Percentiles rank a stretch among this genome's conserved stretches.
These are phyloP conservation scores for Lipomyces anomalus DNA, from an alignment of 805 yeast genomes.

Conservation along the genomic window DNA sequence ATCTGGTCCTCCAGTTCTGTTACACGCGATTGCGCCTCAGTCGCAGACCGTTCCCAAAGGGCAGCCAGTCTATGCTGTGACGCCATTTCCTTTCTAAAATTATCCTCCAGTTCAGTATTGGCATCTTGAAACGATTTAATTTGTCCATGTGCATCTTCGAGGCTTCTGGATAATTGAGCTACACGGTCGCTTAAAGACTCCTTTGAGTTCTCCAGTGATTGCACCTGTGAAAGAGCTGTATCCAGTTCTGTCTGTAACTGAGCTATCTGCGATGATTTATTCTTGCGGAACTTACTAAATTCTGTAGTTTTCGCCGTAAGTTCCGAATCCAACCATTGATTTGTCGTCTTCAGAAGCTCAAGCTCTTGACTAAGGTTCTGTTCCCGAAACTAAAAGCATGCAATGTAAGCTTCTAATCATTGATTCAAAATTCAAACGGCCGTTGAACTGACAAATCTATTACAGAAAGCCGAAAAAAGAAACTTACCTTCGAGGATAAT, in stretches of 20 bases:
- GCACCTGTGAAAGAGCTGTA: slow-evolving; percentile 32
- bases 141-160: slow-evolving; percentile 42
- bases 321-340: slow-evolving; percentile 40
- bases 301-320: slow-evolving; percentile 34
- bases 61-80: slow-evolving; percentile 57
- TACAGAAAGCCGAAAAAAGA: neutral
- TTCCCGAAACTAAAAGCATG: slow-evolving; percentile 30
- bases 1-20: slow-evolving; percentile 46
- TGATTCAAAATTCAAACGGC: neutral
- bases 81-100: slow-evolving; percentile 51
- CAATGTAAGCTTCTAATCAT: neutral
- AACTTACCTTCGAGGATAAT: slow-evolving; percentile 25
- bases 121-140: slow-evolving; percentile 46
- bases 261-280: slow-evolving; percentile 33
- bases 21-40: slow-evolving; percentile 49
- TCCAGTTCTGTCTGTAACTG: slow-evolving; percentile 37
- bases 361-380: slow-evolving; percentile 41
- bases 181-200: slow-evolving; percentile 36
- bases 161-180: slow-evolving; percentile 35
- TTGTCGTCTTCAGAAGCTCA: slow-evolving; percentile 38
- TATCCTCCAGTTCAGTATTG: slow-evolving; percentile 41
- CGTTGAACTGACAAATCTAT: neutral
- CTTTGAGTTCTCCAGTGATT: slow-evolving; percentile 28
- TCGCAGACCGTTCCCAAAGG: slow-evolving; percentile 49
- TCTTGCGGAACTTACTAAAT: slow-evolving; percentile 31